Evolutionary conservation across 148 eudicot genomes (phyloP).

Genomic region (Rhododendron ovatum): DNA sequence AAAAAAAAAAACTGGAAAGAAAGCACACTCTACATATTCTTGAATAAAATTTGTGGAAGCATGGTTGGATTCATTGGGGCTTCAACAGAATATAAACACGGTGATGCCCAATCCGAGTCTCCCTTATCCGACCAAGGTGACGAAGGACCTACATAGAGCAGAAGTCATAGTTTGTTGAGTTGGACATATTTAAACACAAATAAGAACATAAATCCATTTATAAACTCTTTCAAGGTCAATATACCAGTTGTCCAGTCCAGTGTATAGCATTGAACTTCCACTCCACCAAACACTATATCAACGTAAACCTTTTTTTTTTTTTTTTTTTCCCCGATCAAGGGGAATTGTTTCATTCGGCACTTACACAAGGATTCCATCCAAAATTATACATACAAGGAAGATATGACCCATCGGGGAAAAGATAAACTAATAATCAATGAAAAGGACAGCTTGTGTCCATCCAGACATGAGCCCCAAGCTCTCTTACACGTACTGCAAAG

Average conservation of each 20-base stretch:
- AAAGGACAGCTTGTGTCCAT: background rate
- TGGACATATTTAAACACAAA: background rate
- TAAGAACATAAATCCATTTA: background rate
- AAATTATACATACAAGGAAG: background rate
- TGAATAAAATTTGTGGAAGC: constrained; percentile 5
- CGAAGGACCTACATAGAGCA: constrained; percentile 60
- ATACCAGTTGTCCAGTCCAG: background rate
- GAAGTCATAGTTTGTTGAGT: background rate
- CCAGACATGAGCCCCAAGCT: background rate
- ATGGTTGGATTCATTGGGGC: constrained; percentile 35
- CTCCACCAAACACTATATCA: background rate
- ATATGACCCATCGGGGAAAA: background rate
- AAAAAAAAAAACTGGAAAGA: background rate
- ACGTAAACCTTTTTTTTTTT: background rate
- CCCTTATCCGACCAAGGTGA: constrained; percentile 84
- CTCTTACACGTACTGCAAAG: background rate
- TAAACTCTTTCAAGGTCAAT: background rate
- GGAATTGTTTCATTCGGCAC: background rate
- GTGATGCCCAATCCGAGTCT: constrained; percentile 76
- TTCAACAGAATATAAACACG: constrained; percentile 69
- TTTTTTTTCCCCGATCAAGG: too few relatives aligned
- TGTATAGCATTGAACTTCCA: background rate
- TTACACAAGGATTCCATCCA: background rate
- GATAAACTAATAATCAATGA: background rate
- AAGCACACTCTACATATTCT: background rate